phyloP scores from a whole-genome alignment of 129 eudicot genomes.

The sunflower (Helianthus annuus) region HanXRQr2.0-SUNRISE NC_035449.2:108275813-108276312 shows the following conservation, averaged over 20 bases:
- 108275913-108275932: too few relatives aligned
- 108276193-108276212: constrained; percentile 79
- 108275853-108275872: too few relatives aligned
- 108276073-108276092: constrained; percentile 16
- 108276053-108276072: constrained; percentile 14
- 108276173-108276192: constrained; percentile 42
- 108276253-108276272: constrained; percentile 53
- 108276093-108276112: background rate
- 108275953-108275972: too few relatives aligned
- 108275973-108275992: background rate
- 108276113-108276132: constrained; percentile 1
- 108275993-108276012: background rate
- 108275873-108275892: too few relatives aligned
- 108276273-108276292: constrained; percentile 55
- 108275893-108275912: too few relatives aligned
- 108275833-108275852: too few relatives aligned
- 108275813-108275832: too few relatives aligned
- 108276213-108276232: constrained; percentile 69
- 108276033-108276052: background rate
- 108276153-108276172: constrained; percentile 75
- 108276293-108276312: constrained; percentile 65
- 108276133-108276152: constrained; percentile 25
- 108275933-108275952: too few relatives aligned
- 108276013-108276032: constrained; percentile 12
- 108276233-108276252: constrained; percentile 51